Percentiles rank a stretch among this genome's conserved stretches.
Conservation (phyloP, 768 basidiomycete genomes). For the Nevesoporus exiguus region DNA sequence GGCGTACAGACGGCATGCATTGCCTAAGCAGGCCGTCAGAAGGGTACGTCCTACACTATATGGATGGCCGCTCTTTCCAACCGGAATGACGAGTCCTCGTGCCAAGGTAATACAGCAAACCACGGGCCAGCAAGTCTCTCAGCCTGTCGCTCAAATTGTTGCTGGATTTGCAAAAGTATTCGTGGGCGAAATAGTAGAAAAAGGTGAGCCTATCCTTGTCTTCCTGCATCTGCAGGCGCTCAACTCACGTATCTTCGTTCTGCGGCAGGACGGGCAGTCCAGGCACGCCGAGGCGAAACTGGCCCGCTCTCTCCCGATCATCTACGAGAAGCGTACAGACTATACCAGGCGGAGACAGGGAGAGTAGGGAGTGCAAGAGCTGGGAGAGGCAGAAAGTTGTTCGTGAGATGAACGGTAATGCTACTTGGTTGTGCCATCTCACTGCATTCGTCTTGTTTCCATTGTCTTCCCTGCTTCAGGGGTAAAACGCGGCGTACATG, state of each 20-base stretch:
- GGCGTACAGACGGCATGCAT: slow-evolving; percentile 77
- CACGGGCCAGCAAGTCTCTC: slow-evolving; percentile 76
- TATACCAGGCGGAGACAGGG: slow-evolving; percentile 80
- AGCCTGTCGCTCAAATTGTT: slow-evolving; percentile 84
- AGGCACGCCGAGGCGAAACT: slow-evolving; percentile 63
- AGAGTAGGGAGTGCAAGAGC: slow-evolving; percentile 76
- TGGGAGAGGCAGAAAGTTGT: slow-evolving; percentile 65
- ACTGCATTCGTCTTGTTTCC: not conserved
- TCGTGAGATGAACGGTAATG: slow-evolving; percentile 47
- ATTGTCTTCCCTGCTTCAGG: not conserved
- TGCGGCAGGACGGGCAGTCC: slow-evolving; percentile 66
- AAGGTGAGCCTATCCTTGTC: slow-evolving; percentile 44
- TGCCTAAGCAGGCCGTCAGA: slow-evolving; percentile 79
- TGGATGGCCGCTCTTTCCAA: not conserved
- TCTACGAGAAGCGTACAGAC: slow-evolving; percentile 82
- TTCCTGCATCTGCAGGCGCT: not conserved
- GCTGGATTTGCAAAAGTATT: slow-evolving; percentile 91
- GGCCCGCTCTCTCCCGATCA: slow-evolving; percentile 88
- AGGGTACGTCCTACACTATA: slow-evolving; percentile 47
- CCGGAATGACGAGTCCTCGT: not conserved
- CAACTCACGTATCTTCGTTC: not conserved
- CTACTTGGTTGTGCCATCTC: not conserved
- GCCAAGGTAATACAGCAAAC: slow-evolving; percentile 78
- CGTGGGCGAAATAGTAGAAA: slow-evolving; percentile 89
- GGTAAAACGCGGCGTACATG: too few species aligned